Evolutionary conservation across 148 eudicot species (phyloP), one percentile per base, ranked within the genome.

Genomic region (Beta vulgaris): DNA sequence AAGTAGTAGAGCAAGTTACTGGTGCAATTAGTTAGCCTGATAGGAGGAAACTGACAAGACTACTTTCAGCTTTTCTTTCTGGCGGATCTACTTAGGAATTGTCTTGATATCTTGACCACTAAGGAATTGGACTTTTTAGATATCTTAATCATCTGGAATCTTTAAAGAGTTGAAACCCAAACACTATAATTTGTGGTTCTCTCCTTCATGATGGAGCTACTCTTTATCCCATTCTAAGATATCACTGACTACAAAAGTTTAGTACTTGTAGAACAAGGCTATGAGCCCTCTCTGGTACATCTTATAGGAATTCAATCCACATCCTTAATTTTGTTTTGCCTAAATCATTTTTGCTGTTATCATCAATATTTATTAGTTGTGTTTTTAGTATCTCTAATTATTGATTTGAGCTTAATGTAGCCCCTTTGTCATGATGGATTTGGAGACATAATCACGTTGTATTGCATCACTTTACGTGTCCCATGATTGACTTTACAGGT

Each of bases 401-500:
- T 36, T 8, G 2, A 25, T 35, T 26, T 61, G 46, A 39, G 31
- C 13, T 48, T 36, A 42, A 28, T 4, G 29, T 37, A 48, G 13
- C 16, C 21, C 31, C 48, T 15, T 14, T 48, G n/a, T 11, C 25
- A 55, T 37, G 25, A 23, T 25, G 62, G 1, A 37, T 7, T 61
- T 26, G 18, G 46, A 19, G 7, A 51, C 19, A 46, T 70, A 9
- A 4, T 42, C 25, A 51, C 23, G 21, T 29, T 57, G 11, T 26
- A 14, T 32, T 37, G 54, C 32, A 10, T 65, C 49, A 44, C 14
- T 46, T 25, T 59, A 34, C 55, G 69, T 11, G 3, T 39, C 55
- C 43, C 3, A 32, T 72, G 63, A 46, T 64, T 67, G 49, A 49
- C 40, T 65, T 66, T 61, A 23, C 76, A 94, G 98, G 98, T 88